A percentile compares a stretch with the other conserved stretches of the same genome.
Evolutionary conservation across 2,329 filamentous ascomycete species (phyloP).

Genomic region (Fusarium staphyleae): DNA sequence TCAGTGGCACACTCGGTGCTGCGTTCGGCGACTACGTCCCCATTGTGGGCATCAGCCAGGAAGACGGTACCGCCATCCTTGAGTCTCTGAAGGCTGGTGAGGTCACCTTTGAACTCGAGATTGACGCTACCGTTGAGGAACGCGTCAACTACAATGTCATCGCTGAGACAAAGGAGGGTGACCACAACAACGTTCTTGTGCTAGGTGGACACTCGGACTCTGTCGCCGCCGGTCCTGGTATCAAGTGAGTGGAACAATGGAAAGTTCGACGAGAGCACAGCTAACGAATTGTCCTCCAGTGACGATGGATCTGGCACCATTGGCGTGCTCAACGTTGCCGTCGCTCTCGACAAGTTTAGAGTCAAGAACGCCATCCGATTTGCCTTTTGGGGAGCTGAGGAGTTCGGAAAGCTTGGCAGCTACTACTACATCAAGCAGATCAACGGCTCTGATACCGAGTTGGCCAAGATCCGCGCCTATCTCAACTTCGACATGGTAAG

Average conservation of each 20-base stretch:
- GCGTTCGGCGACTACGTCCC: slow-evolving; percentile 57
- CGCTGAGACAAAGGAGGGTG: slow-evolving; percentile 57
- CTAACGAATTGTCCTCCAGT: slow-evolving; percentile 26
- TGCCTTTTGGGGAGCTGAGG: slow-evolving; percentile 61
- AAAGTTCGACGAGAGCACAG: too few species aligned
- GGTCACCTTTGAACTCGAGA: slow-evolving; percentile 46
- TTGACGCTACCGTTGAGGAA: slow-evolving; percentile 58
- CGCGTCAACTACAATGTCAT: slow-evolving; percentile 59
- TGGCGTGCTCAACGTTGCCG: slow-evolving; percentile 55
- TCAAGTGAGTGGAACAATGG: slow-evolving; percentile 53
- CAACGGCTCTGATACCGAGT: slow-evolving; percentile 52
- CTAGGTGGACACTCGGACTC: slow-evolving; percentile 58
- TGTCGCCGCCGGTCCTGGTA: slow-evolving; percentile 60
- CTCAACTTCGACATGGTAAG: slow-evolving; percentile 65
- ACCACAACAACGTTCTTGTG: slow-evolving; percentile 56
- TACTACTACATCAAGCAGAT: slow-evolving; percentile 56
- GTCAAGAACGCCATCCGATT: slow-evolving; percentile 59
- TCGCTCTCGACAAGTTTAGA: slow-evolving; percentile 51
- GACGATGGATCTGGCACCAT: slow-evolving; percentile 66
- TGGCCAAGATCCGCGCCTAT: slow-evolving; percentile 59
- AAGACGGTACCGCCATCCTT: slow-evolving; percentile 50
- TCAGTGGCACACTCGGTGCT: slow-evolving; percentile 62
- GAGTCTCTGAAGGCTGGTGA: slow-evolving; percentile 43
- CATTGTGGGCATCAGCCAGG: slow-evolving; percentile 59
- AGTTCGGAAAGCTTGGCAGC: slow-evolving; percentile 58